Evolutionary conservation across 805 yeast species (phyloP), one percentile per base, ranked within the genome.

Genomic region (Torulaspora gathmanii): DNA sequence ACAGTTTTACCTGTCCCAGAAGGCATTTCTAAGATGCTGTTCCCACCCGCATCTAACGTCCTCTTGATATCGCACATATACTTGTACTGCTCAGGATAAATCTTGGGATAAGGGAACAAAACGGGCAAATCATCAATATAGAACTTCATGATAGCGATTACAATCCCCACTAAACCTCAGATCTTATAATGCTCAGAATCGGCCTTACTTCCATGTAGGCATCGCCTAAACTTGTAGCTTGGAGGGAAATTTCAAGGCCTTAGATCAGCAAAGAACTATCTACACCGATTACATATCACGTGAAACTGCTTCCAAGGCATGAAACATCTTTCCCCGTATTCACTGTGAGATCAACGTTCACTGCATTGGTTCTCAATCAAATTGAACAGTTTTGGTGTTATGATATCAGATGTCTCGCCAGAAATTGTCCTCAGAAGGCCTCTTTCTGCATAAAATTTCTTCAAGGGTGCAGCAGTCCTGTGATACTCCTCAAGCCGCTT

Each of bases 1-100:
- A 93, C 86, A 30, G 99, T 93, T 64, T 93, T 93, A 34, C 99
- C 99, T 3, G 99, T 93, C 3, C 99, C 99, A 5, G 99, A 93
- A 55, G 99, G 99, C 99, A 93, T 93, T 70, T 93, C 99, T 60
- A 93, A 67, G 44, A 93, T 89, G 67, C 96, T 86, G 62, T 90
- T 90, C 10, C 99, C 99, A 1, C 97, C 98, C 1, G 85, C 95
- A 71, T 93, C 99, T 42, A 93, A 68, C 0, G 97, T 86, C 60
- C 83, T 80, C 70, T 93, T 93, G 53, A 93, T 84, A 65, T 91
- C 98, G 51, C 93, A 80, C 99, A 93, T 93, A 68, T 93, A 93
- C 27, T 90, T 93, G 73, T 93, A 93, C 65, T 93, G 99, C 68
- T 93, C 99, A 2, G 99, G 99, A 63, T 93, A 93, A 44, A 93